phyloP scores from a whole-genome alignment of 148 eudicot species.

The Agrostemma githago region DNA sequence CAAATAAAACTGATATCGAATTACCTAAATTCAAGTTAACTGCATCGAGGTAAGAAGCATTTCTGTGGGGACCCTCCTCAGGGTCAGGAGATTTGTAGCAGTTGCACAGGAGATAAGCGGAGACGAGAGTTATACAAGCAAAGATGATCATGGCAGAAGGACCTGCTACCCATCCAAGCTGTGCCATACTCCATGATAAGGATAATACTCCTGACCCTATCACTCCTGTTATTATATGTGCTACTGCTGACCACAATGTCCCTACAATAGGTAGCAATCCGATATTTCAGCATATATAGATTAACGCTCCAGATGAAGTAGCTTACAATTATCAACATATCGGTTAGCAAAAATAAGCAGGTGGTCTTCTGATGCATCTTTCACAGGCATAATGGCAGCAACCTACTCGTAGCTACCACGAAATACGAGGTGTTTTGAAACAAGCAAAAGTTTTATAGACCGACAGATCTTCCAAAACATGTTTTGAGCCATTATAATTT shows the following conservation, averaged over 20 bases:
- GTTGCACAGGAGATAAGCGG: constrained; percentile 46
- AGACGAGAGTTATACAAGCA: constrained; percentile 46
- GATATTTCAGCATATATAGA: neutral
- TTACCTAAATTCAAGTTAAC: constrained; percentile 46
- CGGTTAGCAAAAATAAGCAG: neutral
- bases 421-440: too few relatives aligned
- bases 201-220: constrained; percentile 66
- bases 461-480: too few relatives aligned
- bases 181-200: constrained; percentile 60
- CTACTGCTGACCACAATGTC: constrained; percentile 54
- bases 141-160: constrained; percentile 43
- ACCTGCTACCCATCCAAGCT: constrained; percentile 68
- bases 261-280: constrained; percentile 24
- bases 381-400: too few relatives aligned
- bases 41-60: constrained; percentile 51
- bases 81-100: constrained; percentile 59
- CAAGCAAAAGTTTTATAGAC: too few relatives aligned
- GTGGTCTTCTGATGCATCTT: too few relatives aligned
- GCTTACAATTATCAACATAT: neutral
- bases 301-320: neutral
- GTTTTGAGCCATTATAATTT: too few relatives aligned
- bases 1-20: neutral
- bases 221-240: constrained; percentile 68
- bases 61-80: constrained; percentile 44
- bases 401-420: too few relatives aligned